These are phyloP conservation scores for Botrytis sinoallii DNA, from an alignment of 2,329 filamentous ascomycete species.

Conservation along the genomic window DNA sequence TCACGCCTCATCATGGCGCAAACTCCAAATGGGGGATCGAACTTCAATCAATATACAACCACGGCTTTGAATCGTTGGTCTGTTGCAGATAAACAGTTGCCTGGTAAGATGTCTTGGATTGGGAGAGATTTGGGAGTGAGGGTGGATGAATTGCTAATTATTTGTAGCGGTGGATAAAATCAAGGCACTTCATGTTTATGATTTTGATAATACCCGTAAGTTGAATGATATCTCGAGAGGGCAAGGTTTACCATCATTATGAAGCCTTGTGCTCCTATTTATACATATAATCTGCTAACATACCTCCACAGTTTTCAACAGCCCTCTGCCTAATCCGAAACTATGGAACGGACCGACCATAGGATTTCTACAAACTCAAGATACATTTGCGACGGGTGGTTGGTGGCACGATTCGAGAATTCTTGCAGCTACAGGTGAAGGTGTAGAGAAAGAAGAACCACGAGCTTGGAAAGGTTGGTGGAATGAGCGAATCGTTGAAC, in stretches of 20 bases:
- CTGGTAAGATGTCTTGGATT: conserved; percentile 46
- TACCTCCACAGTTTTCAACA: conserved; percentile 70
- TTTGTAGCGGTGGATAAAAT: conserved; percentile 60
- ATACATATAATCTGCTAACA: neutral
- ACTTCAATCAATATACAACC: conserved; percentile 49
- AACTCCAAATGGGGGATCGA: conserved; percentile 23
- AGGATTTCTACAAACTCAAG: conserved; percentile 70
- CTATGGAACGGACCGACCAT: conserved; percentile 81
- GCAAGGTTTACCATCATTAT: neutral
- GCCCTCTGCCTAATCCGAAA: conserved; percentile 82
- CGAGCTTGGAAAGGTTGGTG: conserved; percentile 91
- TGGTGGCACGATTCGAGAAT: conserved; percentile 97
- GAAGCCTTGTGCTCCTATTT: neutral
- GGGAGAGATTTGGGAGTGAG: neutral
- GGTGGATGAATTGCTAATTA: conserved; percentile 22
- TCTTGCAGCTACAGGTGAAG: conserved; percentile 80
- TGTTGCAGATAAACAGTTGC: conserved; percentile 67
- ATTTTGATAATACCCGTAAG: conserved; percentile 94
- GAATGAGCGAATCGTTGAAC: conserved; percentile 85
- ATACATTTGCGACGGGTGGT: conserved; percentile 76
- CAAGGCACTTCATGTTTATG: conserved; percentile 84
- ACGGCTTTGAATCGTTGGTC: conserved; percentile 85
- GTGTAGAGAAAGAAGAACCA: conserved; percentile 75
- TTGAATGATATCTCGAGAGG: conserved; percentile 4
- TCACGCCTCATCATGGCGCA: conserved; percentile 23